phyloP scores from a whole-genome alignment of 148 eudicot species.

The Selenicereus undatus region DNA sequence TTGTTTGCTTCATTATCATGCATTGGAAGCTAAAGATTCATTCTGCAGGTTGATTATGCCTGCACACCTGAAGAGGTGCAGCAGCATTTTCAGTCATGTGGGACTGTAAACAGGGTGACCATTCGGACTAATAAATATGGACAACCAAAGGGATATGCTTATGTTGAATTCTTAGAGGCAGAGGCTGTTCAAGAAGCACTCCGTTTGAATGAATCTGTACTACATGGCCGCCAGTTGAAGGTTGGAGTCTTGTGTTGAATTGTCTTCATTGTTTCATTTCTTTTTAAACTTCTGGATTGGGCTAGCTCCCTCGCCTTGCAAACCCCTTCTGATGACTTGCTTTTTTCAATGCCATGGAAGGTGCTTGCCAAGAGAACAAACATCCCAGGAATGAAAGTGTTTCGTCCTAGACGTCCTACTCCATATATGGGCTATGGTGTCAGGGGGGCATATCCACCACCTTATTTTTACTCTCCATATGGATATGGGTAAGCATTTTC shows the following conservation, averaged over 20 bases:
- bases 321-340: background rate
- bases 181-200: slow-evolving; percentile 83
- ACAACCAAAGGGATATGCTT: slow-evolving; percentile 91
- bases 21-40: background rate
- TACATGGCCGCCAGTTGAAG: slow-evolving; percentile 91
- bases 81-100: slow-evolving; percentile 89
- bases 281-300: too few species aligned
- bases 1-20: background rate
- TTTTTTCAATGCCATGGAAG: slow-evolving; percentile 13
- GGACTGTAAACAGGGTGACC: slow-evolving; percentile 85
- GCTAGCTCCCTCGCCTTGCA: background rate
- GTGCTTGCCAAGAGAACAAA: slow-evolving; percentile 52
- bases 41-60: slow-evolving; percentile 74
- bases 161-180: slow-evolving; percentile 75
- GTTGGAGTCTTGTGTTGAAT: slow-evolving; percentile 22
- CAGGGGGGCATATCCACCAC: slow-evolving; percentile 72
- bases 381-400: slow-evolving; percentile 93
- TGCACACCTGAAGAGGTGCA: slow-evolving; percentile 96
- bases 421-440: slow-evolving; percentile 59
- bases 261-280: background rate
- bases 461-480: slow-evolving; percentile 69
- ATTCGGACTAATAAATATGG: slow-evolving; percentile 75
- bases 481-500: slow-evolving; percentile 70
- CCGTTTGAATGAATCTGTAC: slow-evolving; percentile 71
- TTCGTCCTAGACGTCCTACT: slow-evolving; percentile 56